Evolutionary conservation across 2,329 filamentous ascomycete species (phyloP), one percentile per base, ranked within the genome.

Genomic region (Xenoacremonium recifei): DNA sequence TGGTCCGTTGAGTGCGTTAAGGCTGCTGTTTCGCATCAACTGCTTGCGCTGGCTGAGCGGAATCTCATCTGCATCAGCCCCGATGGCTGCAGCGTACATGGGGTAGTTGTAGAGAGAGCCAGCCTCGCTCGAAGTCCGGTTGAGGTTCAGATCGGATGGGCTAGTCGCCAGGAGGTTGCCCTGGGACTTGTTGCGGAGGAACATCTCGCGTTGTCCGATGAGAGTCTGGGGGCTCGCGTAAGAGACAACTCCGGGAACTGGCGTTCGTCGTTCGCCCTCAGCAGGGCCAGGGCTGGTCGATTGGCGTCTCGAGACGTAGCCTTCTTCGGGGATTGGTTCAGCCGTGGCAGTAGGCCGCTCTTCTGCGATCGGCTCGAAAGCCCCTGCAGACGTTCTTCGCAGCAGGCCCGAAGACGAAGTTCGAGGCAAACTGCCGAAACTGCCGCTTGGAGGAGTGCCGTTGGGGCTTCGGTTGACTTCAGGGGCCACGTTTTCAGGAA

Each of bases 31-130:
- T 21, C 77, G 79, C 41, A 87, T 79, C 20, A 86, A 63, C 34
- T 78, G 68, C 41, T 76, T 77, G 32, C 87, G 82, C 54, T 86
- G 79, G 31, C 80, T 85, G 15, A 93, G 72, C 0, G 87, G 84
- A 51, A 92, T 72, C 42, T 90, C 79, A 46, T 91, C 87, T 2
- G 75, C 69, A 50, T 80, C 77, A 15, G 69, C 58, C 16, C 59
- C 60, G 7, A 60, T 45, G 41, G 53, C 50, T 16, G 59, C 48
- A 29, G 55, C 45, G 38, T 64, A 59, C 42, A 59, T 55, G 12
- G 62, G 47, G 41, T 68, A 64, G 47, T 68, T 66, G 49, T 65
- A 50, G 9, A 73, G 38, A 5, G 68, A 70, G 3, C 65, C 67
- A 4, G 68, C 61, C 34, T 78, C 74, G 44, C 68, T 73, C 23